These are phyloP conservation scores for Kluyveromyces sp. DNA, from an alignment of 1,139 yeast species.

Conservation along the genomic window DNA sequence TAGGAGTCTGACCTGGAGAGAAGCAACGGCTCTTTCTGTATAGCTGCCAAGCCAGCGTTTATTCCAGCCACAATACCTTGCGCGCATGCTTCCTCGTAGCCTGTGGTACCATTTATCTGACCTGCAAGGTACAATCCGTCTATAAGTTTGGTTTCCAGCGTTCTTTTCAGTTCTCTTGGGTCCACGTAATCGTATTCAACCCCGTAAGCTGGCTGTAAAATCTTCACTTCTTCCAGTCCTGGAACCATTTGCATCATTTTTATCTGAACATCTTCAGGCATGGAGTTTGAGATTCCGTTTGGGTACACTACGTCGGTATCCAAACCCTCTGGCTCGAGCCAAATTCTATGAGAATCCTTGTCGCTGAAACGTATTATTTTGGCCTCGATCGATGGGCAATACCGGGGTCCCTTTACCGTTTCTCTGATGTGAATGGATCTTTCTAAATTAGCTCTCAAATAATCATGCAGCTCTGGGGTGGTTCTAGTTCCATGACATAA, in stretches of 20 bases:
- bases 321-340: slow-evolving; percentile 97
- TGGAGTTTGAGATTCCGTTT: slow-evolving; percentile 90
- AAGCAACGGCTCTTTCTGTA: slow-evolving; percentile 41
- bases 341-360: slow-evolving; percentile 68
- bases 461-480: slow-evolving; percentile 63
- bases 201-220: slow-evolving; percentile 96
- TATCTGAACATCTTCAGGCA: slow-evolving; percentile 90
- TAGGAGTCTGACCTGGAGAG: slow-evolving; percentile 78
- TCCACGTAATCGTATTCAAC: slow-evolving; percentile 96
- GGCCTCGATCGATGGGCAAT: slow-evolving; percentile 94
- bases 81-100: slow-evolving; percentile 97
- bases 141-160: slow-evolving; percentile 76
- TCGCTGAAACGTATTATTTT: slow-evolving; percentile 77
- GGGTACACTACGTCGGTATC: slow-evolving; percentile 85
- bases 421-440: slow-evolving; percentile 86
- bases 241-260: slow-evolving; percentile 69
- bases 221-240: slow-evolving; percentile 80
- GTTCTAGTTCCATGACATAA: slow-evolving; percentile 76
- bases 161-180: slow-evolving; percentile 74
- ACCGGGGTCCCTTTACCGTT: slow-evolving; percentile 93
- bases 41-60: slow-evolving; percentile 53
- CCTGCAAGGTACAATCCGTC: slow-evolving; percentile 86
- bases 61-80: slow-evolving; percentile 96
- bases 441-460: slow-evolving; percentile 64
- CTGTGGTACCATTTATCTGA: slow-evolving; percentile 97